A percentile compares a stretch with the other conserved stretches of the same genome.
These are phyloP conservation scores for Diplodia corticola DNA, from an alignment of 2,329 filamentous ascomycete genomes.

Conservation along the genomic window DNA sequence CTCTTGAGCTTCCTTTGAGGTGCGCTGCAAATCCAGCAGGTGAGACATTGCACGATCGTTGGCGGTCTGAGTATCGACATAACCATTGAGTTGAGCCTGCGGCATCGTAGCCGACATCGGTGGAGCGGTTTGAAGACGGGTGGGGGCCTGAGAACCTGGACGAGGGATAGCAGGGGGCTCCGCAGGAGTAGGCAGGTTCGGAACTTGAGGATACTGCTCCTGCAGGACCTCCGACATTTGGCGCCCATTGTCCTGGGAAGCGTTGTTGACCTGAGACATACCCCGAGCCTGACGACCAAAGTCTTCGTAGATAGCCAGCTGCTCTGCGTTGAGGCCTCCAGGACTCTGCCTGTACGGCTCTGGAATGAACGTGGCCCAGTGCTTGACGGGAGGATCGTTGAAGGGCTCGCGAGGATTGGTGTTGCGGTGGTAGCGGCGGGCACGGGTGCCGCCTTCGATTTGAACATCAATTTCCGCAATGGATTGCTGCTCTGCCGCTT, in stretches of 20 bases:
- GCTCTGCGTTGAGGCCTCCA: conserved; percentile 81
- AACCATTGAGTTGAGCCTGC: conserved; percentile 61
- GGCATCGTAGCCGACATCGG: conserved; percentile 34
- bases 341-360: conserved; percentile 88
- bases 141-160: conserved; percentile 55
- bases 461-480: conserved; percentile 93
- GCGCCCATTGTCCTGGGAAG: conserved; percentile 59
- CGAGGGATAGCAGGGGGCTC: conserved; percentile 63
- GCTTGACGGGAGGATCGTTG: conserved; percentile 76
- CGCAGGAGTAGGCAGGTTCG: conserved; percentile 62
- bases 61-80: conserved; percentile 55
- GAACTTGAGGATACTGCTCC: conserved; percentile 60
- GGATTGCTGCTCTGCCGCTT: conserved; percentile 90
- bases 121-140: conserved; percentile 42
- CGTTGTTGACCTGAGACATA: conserved; percentile 56
- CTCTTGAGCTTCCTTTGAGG: conserved; percentile 57
- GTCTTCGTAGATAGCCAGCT: conserved; percentile 94
- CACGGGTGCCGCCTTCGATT: conserved; percentile 77
- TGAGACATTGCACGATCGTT: conserved; percentile 56
- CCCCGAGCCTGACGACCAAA: conserved; percentile 83
- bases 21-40: conserved; percentile 58
- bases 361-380: conserved; percentile 92
- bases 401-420: conserved; percentile 81
- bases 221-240: conserved; percentile 64
- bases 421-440: conserved; percentile 72